Conservation (phyloP, 805 yeast species). For the Danielia reshetovae region DNA sequence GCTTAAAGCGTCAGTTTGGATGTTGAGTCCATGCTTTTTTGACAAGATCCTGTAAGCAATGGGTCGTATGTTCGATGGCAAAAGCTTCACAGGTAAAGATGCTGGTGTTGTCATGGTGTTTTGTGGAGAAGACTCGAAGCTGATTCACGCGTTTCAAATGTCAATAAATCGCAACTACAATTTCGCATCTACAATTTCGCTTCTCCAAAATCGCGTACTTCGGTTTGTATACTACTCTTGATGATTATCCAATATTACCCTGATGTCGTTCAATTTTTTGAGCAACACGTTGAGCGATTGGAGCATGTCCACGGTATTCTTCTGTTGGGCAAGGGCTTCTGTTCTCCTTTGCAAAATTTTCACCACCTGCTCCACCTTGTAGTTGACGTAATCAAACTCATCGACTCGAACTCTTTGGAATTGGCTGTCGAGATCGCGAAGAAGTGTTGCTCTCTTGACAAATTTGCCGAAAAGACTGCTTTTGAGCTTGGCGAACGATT, state of each 20-base stretch:
- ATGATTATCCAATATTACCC: neutral
- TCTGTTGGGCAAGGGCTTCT: neutral
- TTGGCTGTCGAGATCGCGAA: neutral
- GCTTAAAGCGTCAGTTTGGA: conserved; percentile 79
- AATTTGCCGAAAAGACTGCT: neutral
- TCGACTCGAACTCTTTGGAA: neutral
- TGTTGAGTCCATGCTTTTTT: conserved; percentile 86
- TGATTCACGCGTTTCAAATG: too few relatives aligned
- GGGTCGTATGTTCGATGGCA: conserved; percentile 83
- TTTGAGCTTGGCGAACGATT: neutral
- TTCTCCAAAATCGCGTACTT: neutral
- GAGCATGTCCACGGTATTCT: neutral
- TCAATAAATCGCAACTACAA: too few relatives aligned
- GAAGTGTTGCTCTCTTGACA: neutral
- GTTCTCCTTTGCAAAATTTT: neutral
- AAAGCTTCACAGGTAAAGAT: conserved; percentile 68
- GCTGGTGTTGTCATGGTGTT: conserved; percentile 16
- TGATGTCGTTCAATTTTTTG: neutral
- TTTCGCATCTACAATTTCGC: neutral
- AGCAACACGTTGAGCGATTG: neutral
- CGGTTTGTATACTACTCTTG: neutral
- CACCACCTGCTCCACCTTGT: conserved; percentile 1
- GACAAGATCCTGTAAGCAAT: conserved; percentile 86
- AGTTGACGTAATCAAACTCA: neutral
- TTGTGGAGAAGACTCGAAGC: too few relatives aligned